phyloP scores from a whole-genome alignment of 805 yeast genomes.

The Torulaspora quercuum region DNA sequence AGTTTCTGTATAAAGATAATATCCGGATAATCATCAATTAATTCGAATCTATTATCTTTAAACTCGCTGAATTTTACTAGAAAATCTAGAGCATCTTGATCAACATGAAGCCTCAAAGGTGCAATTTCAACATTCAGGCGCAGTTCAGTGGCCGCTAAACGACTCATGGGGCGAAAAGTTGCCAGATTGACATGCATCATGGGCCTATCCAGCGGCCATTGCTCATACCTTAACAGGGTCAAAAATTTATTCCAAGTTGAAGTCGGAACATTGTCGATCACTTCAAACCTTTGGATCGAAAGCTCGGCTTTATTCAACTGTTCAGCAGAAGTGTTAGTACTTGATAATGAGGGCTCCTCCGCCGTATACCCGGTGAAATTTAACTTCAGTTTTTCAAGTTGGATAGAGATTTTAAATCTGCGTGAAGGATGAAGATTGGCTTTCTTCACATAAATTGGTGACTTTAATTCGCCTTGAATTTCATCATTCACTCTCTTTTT shows the following conservation, averaged over 20 bases:
- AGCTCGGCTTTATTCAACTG: conserved; percentile 49
- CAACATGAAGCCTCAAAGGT: conserved; percentile 81
- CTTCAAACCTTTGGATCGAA: conserved; percentile 50
- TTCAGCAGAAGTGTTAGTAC: conserved; percentile 40
- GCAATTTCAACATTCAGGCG: conserved; percentile 49
- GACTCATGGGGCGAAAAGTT: conserved; percentile 61
- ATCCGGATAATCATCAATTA: conserved; percentile 60
- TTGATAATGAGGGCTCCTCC: conserved; percentile 43
- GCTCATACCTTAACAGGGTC: conserved; percentile 63
- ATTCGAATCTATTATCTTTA: conserved; percentile 62
- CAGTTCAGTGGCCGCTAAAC: conserved; percentile 66
- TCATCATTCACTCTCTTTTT: conserved; percentile 54
- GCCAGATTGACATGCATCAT: conserved; percentile 55
- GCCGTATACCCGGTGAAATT: conserved; percentile 45
- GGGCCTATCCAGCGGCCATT: conserved; percentile 58
- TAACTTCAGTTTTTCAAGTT: conserved; percentile 51
- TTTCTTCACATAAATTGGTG: conserved; percentile 36
- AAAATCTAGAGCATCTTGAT: conserved; percentile 90
- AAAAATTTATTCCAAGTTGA: conserved; percentile 90
- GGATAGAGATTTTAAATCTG: conserved; percentile 55
- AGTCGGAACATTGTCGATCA: conserved; percentile 74
- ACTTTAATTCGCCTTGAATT: conserved; percentile 39
- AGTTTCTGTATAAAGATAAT: conserved; percentile 65
- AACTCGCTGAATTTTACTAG: conserved; percentile 76
- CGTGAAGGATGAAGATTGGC: conserved; percentile 64